Percentiles rank a stretch among this genome's conserved stretches.
These are phyloP conservation scores for Vanrija sp. DNA, from an alignment of 1,284 basidiomycete species.

Conservation along the genomic window DNA sequence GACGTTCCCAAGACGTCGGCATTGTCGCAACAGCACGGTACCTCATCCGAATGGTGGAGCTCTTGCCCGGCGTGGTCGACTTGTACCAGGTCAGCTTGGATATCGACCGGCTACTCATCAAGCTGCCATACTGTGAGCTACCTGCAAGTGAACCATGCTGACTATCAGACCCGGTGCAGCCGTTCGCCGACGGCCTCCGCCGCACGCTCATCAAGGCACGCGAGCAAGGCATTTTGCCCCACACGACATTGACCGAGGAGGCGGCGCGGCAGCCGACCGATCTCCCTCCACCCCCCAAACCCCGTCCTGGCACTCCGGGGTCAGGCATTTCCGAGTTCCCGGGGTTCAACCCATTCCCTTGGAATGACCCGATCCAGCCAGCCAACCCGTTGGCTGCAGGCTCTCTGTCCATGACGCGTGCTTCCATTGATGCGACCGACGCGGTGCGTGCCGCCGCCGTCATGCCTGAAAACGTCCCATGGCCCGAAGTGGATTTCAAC, in stretches of 20 bases:
- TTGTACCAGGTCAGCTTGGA: constrained; percentile 12
- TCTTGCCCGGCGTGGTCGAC: constrained; percentile 15
- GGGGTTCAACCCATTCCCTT: constrained; percentile 18
- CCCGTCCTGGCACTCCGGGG: background rate
- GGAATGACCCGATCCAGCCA: constrained; percentile 14
- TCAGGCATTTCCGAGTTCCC: constrained; percentile 5
- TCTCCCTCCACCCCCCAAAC: background rate
- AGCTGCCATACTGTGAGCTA: constrained; percentile 8
- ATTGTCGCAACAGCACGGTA: constrained; percentile 19
- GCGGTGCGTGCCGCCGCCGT: no score
- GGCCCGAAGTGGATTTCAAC: constrained; percentile 12
- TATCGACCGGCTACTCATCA: constrained; percentile 17
- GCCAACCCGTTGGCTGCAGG: background rate
- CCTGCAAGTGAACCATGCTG: no score
- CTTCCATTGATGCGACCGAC: no score
- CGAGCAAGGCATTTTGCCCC: constrained; percentile 10
- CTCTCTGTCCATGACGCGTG: no score
- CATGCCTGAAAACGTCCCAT: background rate
- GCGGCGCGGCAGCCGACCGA: background rate
- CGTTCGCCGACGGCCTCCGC: constrained; percentile 13
- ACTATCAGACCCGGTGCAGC: constrained; percentile 1
- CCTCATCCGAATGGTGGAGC: constrained; percentile 20
- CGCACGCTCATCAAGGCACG: constrained; percentile 13
- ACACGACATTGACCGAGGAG: constrained; percentile 9
- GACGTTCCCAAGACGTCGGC: constrained; percentile 9